Base-by-base conservation (phyloP, 2,329 filamentous ascomycete genomes). In the Colletotrichum somersetense region DNA sequence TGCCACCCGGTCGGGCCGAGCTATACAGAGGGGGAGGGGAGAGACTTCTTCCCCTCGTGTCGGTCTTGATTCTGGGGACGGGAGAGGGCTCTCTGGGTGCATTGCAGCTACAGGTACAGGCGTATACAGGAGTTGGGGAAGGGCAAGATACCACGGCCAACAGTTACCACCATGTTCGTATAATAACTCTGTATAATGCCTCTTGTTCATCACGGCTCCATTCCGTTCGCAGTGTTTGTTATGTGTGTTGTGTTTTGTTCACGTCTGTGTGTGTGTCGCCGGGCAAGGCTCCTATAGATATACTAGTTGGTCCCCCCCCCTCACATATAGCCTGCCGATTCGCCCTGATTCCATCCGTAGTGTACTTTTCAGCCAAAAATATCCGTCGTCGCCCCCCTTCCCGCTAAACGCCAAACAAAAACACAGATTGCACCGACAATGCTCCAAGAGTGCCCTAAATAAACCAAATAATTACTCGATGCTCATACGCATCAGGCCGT, bases 401-500 rank as follows among this genome's bases (percentile, higher is more conserved):
- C 26, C 26, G 30, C 42, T 26, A 26, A 64, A 52, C 53, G 44
- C 67, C 11, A 10, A 42, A 48, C 52, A 14, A 33, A 48, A 61
- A 65, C 35, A 40, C 57, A 66, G 18, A 57, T 57, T 30, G 64
- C 64, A 16, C 42, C 57, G 23, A 62, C 30, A 11, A n/a, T 23
- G 11, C 48, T 20, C 61, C 44, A 10, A 23, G 20, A 4, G 48
- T 18, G 35, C 40, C 35, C 11, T 16, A 42, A 53, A 59, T 16
- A 11, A 35, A 23, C 42, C 26, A 26, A 46, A 2, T n/a, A 16
- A 33, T 72, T 59, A 97, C 81, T 98, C 95, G 78, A 98, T 97
- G 81, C 93, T 97, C 93, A 98, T 96, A 77, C 96, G 95, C 92
- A 97, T 97, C 75, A 98, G 87, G 1, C 95, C 93, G 80, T 98